Percentiles rank a stretch among this genome's conserved stretches.
These are phyloP conservation scores for Fusarium mangiferae DNA, from an alignment of 2,329 filamentous ascomycete species.

Conservation along the genomic window DNA sequence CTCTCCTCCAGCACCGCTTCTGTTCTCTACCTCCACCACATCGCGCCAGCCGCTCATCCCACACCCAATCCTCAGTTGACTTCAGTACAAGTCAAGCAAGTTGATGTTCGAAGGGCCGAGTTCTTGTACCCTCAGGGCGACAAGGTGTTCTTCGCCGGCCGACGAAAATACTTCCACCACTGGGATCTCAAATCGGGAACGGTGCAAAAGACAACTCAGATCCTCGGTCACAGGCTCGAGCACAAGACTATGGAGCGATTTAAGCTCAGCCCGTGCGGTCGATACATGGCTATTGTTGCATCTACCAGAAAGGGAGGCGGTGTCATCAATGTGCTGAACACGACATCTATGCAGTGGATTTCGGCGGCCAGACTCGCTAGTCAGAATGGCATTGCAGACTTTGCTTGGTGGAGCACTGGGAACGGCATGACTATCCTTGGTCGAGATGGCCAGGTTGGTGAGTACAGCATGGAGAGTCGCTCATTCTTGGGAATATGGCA, in stretches of 20 bases:
- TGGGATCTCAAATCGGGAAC: slow-evolving; percentile 88
- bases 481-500: slow-evolving; percentile 84
- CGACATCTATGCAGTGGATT: slow-evolving; percentile 86
- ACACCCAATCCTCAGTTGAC: slow-evolving; percentile 90
- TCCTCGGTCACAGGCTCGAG: slow-evolving; percentile 80
- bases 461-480: slow-evolving; percentile 78
- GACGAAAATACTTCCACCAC: slow-evolving; percentile 90
- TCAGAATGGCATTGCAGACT: slow-evolving; percentile 85
- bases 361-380: slow-evolving; percentile 84
- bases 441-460: slow-evolving; percentile 88
- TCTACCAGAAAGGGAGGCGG: slow-evolving; percentile 87
- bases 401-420: slow-evolving; percentile 90
- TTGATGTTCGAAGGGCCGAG: slow-evolving; percentile 84
- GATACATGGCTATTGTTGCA: slow-evolving; percentile 85
- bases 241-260: slow-evolving; percentile 93
- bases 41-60: slow-evolving; percentile 78
- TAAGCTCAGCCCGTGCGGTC: slow-evolving; percentile 85
- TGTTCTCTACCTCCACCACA: slow-evolving; percentile 88
- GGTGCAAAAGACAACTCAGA: slow-evolving; percentile 82
- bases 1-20: slow-evolving; percentile 89
- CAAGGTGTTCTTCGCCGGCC: slow-evolving; percentile 87
- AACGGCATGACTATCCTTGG: slow-evolving; percentile 84
- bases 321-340: slow-evolving; percentile 85
- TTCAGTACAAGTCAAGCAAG: slow-evolving; percentile 85
- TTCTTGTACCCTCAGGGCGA: slow-evolving; percentile 80